Evolutionary conservation across 2,329 filamentous ascomycete species (phyloP).

Genomic region (Cercospora nicotianae): DNA sequence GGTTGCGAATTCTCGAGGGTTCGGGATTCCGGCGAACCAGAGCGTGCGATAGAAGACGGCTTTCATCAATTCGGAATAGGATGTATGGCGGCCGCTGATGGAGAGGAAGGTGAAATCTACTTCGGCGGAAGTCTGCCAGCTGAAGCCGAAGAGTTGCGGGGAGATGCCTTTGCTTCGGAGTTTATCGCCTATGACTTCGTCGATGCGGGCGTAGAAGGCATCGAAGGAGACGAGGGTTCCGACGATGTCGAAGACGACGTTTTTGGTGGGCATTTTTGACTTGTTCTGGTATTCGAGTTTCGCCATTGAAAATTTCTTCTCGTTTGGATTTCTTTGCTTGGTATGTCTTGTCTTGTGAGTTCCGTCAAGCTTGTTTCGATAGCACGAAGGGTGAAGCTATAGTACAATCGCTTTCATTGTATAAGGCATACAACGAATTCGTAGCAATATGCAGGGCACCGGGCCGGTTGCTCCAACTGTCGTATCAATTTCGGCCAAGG

Average conservation of each 20-base stretch:
- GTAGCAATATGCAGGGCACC: neutral
- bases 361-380: neutral
- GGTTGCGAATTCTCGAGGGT: slow-evolving; percentile 46
- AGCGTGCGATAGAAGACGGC: slow-evolving; percentile 53
- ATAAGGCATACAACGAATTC: neutral
- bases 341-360: neutral
- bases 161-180: slow-evolving; percentile 45
- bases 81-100: slow-evolving; percentile 46
- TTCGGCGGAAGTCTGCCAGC: slow-evolving; percentile 52
- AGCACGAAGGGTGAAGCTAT: neutral
- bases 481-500: neutral
- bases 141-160: slow-evolving; percentile 47
- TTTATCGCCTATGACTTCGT: slow-evolving; percentile 44
- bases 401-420: neutral
- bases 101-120: slow-evolving; percentile 54
- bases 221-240: slow-evolving; percentile 54
- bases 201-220: slow-evolving; percentile 46
- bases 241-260: slow-evolving; percentile 48
- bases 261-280: slow-evolving; percentile 24
- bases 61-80: slow-evolving; percentile 47
- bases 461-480: neutral
- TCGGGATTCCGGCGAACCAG: slow-evolving; percentile 46
- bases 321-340: neutral
- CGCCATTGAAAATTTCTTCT: neutral
- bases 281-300: neutral